These are phyloP conservation scores for Monosporascus ibericus DNA, from an alignment of 2,329 filamentous ascomycete species.

Conservation along the genomic window DNA sequence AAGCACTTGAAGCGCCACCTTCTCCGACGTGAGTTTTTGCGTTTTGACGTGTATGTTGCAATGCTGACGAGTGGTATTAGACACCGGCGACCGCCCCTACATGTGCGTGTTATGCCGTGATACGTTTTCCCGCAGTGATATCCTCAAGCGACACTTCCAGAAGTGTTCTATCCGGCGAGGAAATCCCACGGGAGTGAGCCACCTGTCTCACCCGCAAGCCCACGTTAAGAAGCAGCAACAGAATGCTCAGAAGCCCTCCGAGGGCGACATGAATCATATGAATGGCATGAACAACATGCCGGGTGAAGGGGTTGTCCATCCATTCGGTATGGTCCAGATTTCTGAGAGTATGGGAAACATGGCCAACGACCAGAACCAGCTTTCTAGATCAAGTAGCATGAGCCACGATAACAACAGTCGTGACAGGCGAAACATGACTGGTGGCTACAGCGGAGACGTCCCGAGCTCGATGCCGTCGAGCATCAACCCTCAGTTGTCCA, in stretches of 20 bases:
- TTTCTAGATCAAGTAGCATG: slow-evolving; percentile 56
- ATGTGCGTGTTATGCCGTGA: slow-evolving; percentile 97
- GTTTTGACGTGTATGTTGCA: not conserved
- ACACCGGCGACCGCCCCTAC: slow-evolving; percentile 96
- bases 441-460: slow-evolving; percentile 49
- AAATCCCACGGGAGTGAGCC: slow-evolving; percentile 90
- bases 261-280: slow-evolving; percentile 53
- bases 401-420: slow-evolving; percentile 49
- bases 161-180: slow-evolving; percentile 96
- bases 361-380: slow-evolving; percentile 54
- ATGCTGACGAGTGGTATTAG: slow-evolving; percentile 38
- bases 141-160: slow-evolving; percentile 97
- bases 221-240: slow-evolving; percentile 76
- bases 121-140: slow-evolving; percentile 96
- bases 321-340: slow-evolving; percentile 51
- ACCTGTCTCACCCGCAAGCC: slow-evolving; percentile 86
- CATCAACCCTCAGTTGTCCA: slow-evolving; percentile 57
- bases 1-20: slow-evolving; percentile 98
- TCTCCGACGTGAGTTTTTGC: slow-evolving; percentile 73
- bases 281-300: slow-evolving; percentile 55
- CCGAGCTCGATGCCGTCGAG: slow-evolving; percentile 55
- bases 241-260: slow-evolving; percentile 47
- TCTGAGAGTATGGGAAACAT: slow-evolving; percentile 54
- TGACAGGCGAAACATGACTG: slow-evolving; percentile 52
- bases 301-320: slow-evolving; percentile 50